phyloP scores from a whole-genome alignment of 108 stramenopile species.

The Conticribra guillardii region DNA sequence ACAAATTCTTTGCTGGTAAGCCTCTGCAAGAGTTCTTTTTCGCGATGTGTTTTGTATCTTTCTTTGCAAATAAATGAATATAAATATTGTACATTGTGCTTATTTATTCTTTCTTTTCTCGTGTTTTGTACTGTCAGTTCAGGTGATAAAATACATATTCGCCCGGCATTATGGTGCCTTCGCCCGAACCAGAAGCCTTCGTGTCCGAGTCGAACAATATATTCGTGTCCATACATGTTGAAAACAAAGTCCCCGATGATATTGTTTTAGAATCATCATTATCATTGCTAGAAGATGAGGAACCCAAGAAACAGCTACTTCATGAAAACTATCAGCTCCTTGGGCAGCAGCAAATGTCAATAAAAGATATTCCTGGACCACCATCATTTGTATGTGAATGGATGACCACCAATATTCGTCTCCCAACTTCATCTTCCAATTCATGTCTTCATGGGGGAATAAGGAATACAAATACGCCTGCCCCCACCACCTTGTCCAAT shows the following conservation, averaged over 20 bases:
- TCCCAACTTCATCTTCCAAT: not conserved
- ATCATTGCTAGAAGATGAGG: not conserved
- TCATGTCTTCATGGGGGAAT: not conserved
- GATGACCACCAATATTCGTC: conserved; percentile 25
- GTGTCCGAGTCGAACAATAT: not conserved
- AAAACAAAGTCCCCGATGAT: not conserved
- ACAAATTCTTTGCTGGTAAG: too few species aligned
- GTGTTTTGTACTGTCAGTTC: too few species aligned
- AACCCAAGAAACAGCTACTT: not conserved
- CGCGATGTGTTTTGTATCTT: too few species aligned
- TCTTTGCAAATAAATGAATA: too few species aligned
- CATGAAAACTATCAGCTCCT: not conserved
- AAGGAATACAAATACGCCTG: not conserved
- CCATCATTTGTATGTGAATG: conserved; percentile 6
- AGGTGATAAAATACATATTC: not conserved
- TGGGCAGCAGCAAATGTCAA: not conserved
- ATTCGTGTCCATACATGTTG: not conserved
- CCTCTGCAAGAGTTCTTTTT: too few species aligned
- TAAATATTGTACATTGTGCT: too few species aligned
- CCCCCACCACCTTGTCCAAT: not conserved
- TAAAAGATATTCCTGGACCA: not conserved
- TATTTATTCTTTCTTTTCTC: too few species aligned
- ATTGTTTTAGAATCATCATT: not conserved
- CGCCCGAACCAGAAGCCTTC: not conserved
- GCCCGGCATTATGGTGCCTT: not conserved